Percentiles rank a stretch among this genome's conserved stretches.
Conservation (phyloP, 2,329 filamentous ascomycete genomes). For the Microdochium trichocladiopsis region DNA sequence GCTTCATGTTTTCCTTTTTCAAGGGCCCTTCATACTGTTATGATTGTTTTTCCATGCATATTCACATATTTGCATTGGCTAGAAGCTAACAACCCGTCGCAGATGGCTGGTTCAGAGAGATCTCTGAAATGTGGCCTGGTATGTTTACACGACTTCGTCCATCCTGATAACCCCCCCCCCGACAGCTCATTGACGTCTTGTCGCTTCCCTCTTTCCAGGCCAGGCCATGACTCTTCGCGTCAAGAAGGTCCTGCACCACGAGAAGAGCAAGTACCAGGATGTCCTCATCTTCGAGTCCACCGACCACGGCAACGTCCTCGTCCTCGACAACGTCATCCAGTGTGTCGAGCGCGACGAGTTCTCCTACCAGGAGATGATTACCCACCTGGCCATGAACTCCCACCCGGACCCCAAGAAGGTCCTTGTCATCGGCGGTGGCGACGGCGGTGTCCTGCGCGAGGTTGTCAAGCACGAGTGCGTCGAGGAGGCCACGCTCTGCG, state of each 20-base stretch:
- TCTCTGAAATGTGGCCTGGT: constrained; percentile 95
- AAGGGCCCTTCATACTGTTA: too few relatives aligned
- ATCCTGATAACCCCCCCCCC: neutral
- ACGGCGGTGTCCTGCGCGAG: constrained; percentile 95
- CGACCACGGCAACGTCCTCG: constrained; percentile 91
- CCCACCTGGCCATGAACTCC: constrained; percentile 95
- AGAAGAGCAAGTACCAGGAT: constrained; percentile 99
- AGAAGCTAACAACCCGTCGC: neutral
- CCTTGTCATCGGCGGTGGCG: constrained; percentile 94
- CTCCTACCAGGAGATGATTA: constrained; percentile 99
- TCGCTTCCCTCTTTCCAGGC: constrained; percentile 38
- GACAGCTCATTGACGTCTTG: neutral
- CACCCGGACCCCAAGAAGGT: constrained; percentile 98
- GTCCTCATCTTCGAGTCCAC: constrained; percentile 98
- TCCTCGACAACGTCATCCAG: constrained; percentile 98
- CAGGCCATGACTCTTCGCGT: constrained; percentile 98
- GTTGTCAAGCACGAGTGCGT: constrained; percentile 98
- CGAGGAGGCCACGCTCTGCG: constrained; percentile 92
- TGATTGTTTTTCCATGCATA: too few relatives aligned
- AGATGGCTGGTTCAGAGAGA: constrained; percentile 99
- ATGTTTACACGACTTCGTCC: constrained; percentile 18
- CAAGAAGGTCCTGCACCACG: constrained; percentile 96
- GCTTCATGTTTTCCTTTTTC: too few relatives aligned
- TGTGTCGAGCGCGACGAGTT: constrained; percentile 98
- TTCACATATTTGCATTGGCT: too few relatives aligned